These are phyloP conservation scores for Chionographis japonica DNA, from an alignment of 106 monocot genomes.

Conservation along the genomic window DNA sequence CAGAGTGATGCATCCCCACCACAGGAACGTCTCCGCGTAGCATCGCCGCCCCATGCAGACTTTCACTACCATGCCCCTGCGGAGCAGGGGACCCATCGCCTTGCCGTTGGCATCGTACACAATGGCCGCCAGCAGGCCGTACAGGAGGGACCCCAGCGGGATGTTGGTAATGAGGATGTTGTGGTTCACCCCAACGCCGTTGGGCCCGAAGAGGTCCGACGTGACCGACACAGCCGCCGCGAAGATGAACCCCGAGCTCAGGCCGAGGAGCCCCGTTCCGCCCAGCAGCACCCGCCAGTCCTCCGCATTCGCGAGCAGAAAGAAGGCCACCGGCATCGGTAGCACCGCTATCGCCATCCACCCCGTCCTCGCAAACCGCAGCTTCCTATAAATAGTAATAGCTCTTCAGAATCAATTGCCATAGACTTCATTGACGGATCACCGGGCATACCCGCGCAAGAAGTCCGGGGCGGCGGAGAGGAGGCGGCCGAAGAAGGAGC, in stretches of 20 bases:
- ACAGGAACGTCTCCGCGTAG: slow-evolving; percentile 57
- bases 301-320: slow-evolving; percentile 32
- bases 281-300: slow-evolving; percentile 26
- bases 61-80: slow-evolving; percentile 20
- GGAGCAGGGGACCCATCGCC: neutral
- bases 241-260: slow-evolving; percentile 87
- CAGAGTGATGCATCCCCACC: slow-evolving; percentile 47
- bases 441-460: slow-evolving; percentile 35
- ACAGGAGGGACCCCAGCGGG: slow-evolving; percentile 77
- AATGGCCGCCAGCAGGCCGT: slow-evolving; percentile 65
- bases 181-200: slow-evolving; percentile 72
- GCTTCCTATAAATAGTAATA: slow-evolving; percentile 21
- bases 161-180: slow-evolving; percentile 91
- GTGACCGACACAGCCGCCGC: slow-evolving; percentile 72
- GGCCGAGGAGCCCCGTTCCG: slow-evolving; percentile 61
- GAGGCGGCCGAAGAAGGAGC: slow-evolving; percentile 88
- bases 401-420: neutral
- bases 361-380: slow-evolving; percentile 64
- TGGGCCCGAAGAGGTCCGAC: slow-evolving; percentile 76
- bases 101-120: slow-evolving; percentile 64
- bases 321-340: slow-evolving; percentile 66
- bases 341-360: slow-evolving; percentile 59
- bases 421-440: neutral
- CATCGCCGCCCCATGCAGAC: slow-evolving; percentile 72
- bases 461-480: slow-evolving; percentile 69